Evolutionary conservation across 1,284 basidiomycete species (phyloP).

Genomic region (Sanghuangporus weigelae): DNA sequence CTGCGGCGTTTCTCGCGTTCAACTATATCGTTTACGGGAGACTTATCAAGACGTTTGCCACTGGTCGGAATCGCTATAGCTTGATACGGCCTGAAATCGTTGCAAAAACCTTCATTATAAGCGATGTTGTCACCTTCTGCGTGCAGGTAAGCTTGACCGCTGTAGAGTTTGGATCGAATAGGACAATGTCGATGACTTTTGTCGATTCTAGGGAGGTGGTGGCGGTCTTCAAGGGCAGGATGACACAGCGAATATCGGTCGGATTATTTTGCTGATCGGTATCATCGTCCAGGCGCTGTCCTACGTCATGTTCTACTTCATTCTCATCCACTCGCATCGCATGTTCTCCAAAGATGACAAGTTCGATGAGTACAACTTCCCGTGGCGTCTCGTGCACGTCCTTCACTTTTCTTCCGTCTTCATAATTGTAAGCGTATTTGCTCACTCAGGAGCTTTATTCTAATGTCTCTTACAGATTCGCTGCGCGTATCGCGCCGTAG

Average conservation of each 20-base stretch:
- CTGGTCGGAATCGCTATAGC: background rate
- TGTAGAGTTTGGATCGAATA: too few species aligned
- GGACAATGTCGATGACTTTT: background rate
- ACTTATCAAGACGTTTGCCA: conserved; percentile 2
- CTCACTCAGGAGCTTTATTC: background rate
- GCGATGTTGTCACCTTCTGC: conserved; percentile 11
- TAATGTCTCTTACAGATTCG: conserved; percentile 25
- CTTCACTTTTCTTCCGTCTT: conserved; percentile 19
- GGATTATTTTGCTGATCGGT: conserved; percentile 11
- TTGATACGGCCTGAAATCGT: conserved; percentile 3
- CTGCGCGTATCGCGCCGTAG: conserved; percentile 33
- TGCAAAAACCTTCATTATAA: conserved; percentile 9
- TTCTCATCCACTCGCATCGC: conserved; percentile 11
- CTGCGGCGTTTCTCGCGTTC: conserved; percentile 15
- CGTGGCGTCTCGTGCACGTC: background rate
- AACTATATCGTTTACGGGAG: conserved; percentile 17
- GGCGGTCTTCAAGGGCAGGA: background rate
- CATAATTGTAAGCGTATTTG: conserved; percentile 13
- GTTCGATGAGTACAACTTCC: background rate
- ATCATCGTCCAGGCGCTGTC: conserved; percentile 13
- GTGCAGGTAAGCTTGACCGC: background rate
- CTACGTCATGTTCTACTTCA: conserved; percentile 11
- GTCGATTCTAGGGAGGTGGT: background rate
- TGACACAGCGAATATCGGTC: background rate
- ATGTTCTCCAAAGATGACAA: background rate